Evolutionary conservation across 2,329 filamentous ascomycete genomes (phyloP), one percentile per base, ranked within the genome.

Genomic region (Cercospora sp.): DNA sequence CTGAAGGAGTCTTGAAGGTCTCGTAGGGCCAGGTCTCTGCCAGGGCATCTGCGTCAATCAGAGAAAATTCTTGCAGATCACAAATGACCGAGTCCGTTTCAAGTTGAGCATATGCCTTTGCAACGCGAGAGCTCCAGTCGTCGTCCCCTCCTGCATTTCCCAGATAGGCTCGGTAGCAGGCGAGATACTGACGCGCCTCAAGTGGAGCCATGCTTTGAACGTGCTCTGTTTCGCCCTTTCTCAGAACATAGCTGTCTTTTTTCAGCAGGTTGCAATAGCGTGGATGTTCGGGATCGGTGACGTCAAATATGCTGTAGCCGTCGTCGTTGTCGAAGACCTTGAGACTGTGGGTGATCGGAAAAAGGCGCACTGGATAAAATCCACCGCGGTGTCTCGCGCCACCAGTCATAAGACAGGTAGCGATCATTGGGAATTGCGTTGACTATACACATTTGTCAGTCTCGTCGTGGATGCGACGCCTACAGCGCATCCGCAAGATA

Each of bases 251-350:
- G 16, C 49, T 57, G 30, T 24, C 18, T 21, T 10, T 12, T 7
- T 7, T 2, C 16, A 64, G 62, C 26, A 68, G 18, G 16, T 59
- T 63, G n/a, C 53, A 59, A 62, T 66, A 66, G 7, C 58, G 63
- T 13, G 49, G 62, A n/a, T 24, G 18, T 18, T 43, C 66, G 5
- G 58, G 57, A 21, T 68, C 58, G 7, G 62, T 68, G 32, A 62
- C 24, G 32, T 66, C 64, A 13, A 66, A 62, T 5, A 66, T 58
- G 18, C 55, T 65, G 26, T 59, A 61, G 12, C 66, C 66, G 32
- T 68, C 66, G 12, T 68, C 62, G 37, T 68, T 66, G 45, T 68
- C 62, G 32, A 30, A 53, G 2, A 59, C 18, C 16, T 18, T 37
- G 26, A 45, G 61, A 1, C 30, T 21, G 9, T 30, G 28, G 6